Evolutionary conservation across 106 monocot species (phyloP).

Genomic region (Phalaenopsis equestris): DNA sequence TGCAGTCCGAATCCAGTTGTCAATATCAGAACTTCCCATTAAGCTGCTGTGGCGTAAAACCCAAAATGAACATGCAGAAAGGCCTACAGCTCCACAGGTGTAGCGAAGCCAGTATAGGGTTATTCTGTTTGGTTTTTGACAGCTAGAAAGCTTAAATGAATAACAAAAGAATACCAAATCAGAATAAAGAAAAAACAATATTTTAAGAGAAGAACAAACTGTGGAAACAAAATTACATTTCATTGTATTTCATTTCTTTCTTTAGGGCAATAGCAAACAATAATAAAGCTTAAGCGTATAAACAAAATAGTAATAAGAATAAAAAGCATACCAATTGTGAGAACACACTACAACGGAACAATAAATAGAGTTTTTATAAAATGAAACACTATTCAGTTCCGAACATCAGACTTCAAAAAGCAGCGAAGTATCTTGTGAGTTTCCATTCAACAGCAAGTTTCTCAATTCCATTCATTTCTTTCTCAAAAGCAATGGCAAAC

Average conservation of each 20-base stretch:
- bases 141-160: constrained; percentile 55
- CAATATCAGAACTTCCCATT: constrained; percentile 96
- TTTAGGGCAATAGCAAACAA: background rate
- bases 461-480: no score
- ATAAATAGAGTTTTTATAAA: background rate
- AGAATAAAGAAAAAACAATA: background rate
- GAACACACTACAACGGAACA: background rate
- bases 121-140: constrained; percentile 67
- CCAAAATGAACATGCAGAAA: constrained; percentile 84
- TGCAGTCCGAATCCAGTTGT: constrained; percentile 85
- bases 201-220: background rate
- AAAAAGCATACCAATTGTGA: background rate
- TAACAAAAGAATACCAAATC: constrained; percentile 6
- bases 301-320: background rate
- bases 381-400: background rate
- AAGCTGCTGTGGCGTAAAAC: constrained; percentile 85
- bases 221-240: background rate
- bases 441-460: no score
- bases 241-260: background rate
- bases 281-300: background rate
- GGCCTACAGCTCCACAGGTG: constrained; percentile 76
- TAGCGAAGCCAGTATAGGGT: constrained; percentile 79
- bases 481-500: no score
- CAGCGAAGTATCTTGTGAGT: background rate
- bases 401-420: background rate